These are phyloP conservation scores for Globisporangium heterothallicum DNA, from an alignment of 352 stramenopile genomes.

Conservation along the genomic window DNA sequence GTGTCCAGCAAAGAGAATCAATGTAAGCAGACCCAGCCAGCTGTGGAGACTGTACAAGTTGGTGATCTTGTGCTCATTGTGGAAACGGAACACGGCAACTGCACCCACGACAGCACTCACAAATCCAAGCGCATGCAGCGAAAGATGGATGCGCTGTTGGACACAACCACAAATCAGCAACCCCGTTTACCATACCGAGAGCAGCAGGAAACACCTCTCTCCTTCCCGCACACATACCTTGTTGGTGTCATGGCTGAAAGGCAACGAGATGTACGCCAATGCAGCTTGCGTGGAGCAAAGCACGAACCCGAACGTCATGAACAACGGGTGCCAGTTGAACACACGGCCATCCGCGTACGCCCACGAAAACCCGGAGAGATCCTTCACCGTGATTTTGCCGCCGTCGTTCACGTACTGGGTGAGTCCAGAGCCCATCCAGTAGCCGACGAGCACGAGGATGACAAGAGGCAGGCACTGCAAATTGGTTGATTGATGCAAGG, in stretches of 20 bases:
- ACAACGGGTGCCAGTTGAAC: conserved; percentile 86
- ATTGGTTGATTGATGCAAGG: neutral
- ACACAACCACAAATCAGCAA: conserved; percentile 3
- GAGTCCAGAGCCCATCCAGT: conserved; percentile 72
- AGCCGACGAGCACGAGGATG: conserved; percentile 54
- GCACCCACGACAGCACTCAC: conserved; percentile 49
- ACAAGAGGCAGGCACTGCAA: conserved; percentile 44
- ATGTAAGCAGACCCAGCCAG: conserved; percentile 68
- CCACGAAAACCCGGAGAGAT: conserved; percentile 71
- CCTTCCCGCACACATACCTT: conserved; percentile 38
- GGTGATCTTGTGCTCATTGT: conserved; percentile 82
- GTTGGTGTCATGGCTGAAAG: conserved; percentile 60
- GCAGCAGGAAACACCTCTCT: too few species aligned
- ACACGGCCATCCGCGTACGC: conserved; percentile 46
- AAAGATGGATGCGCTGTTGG: conserved; percentile 58
- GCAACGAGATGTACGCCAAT: conserved; percentile 61
- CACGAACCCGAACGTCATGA: conserved; percentile 83
- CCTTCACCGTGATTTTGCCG: conserved; percentile 33
- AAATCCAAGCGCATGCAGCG: conserved; percentile 59
- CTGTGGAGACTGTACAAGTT: conserved; percentile 87
- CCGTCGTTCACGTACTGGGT: conserved; percentile 46
- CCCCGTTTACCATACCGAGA: neutral
- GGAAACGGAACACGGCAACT: conserved; percentile 80
- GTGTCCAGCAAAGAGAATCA: conserved; percentile 47
- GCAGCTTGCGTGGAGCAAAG: conserved; percentile 70